phyloP scores from a whole-genome alignment of 345 rosid genomes.

The Crucihimalaya himalaica region DNA sequence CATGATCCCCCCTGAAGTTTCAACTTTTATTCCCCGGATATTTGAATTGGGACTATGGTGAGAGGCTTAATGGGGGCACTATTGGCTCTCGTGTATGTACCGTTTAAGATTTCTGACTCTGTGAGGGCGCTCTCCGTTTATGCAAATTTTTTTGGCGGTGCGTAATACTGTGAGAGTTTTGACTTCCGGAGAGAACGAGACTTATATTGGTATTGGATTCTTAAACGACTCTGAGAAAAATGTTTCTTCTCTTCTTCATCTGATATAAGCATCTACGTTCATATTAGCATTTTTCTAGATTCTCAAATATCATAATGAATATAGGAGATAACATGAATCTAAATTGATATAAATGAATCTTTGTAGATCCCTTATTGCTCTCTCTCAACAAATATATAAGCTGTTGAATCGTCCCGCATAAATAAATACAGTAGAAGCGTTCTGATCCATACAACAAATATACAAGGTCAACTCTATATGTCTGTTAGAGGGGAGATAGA shows the following conservation, averaged over 20 bases:
- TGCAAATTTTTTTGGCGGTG: slow-evolving; percentile 34
- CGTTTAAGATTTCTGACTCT: slow-evolving; percentile 24
- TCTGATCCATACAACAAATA: neutral
- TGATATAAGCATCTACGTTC: neutral
- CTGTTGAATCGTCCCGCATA: neutral
- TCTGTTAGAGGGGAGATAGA: neutral
- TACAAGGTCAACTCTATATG: neutral
- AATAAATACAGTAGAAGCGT: neutral
- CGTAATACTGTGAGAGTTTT: slow-evolving; percentile 41
- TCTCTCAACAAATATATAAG: neutral
- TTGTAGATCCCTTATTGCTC: neutral
- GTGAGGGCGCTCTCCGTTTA: slow-evolving; percentile 44
- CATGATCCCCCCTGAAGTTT: slow-evolving; percentile 2
- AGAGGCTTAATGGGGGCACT: slow-evolving; percentile 27
- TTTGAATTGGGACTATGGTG: slow-evolving; percentile 27
- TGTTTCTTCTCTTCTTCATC: neutral
- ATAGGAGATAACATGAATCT: neutral
- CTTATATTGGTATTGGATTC: slow-evolving; percentile 15
- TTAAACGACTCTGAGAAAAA: slow-evolving; percentile 1
- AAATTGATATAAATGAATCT: neutral
- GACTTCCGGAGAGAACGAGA: slow-evolving; percentile 23
- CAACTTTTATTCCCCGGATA: slow-evolving; percentile 5
- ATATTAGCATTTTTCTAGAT: neutral
- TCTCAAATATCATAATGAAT: neutral
- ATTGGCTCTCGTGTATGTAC: slow-evolving; percentile 30